A percentile compares a stretch with the other conserved stretches of the same genome.
phyloP scores from a whole-genome alignment of 164 flowering plant species.

The Aristolochia fimbriata region DNA sequence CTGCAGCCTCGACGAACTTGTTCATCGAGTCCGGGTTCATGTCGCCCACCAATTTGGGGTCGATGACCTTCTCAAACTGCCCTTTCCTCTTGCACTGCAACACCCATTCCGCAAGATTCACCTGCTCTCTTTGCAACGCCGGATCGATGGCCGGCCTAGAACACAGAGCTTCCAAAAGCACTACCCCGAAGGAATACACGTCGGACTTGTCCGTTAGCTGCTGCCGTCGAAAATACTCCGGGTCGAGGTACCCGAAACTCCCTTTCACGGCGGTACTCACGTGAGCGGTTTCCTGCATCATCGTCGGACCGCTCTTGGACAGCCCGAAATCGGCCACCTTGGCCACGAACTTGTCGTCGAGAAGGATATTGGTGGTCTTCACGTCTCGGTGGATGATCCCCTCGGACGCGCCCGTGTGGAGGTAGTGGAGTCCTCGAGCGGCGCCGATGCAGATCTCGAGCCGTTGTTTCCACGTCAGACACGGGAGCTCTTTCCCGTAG shows the following conservation, averaged over 20 bases:
- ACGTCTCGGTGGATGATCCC: slow-evolving; percentile 88
- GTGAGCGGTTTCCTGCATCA: slow-evolving; percentile 68
- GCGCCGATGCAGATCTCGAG: slow-evolving; percentile 83
- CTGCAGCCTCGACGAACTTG: slow-evolving; percentile 74
- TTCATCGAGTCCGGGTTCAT: slow-evolving; percentile 36
- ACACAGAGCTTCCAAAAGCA: slow-evolving; percentile 70
- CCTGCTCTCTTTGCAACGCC: slow-evolving; percentile 68
- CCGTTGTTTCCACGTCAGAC: slow-evolving; percentile 62
- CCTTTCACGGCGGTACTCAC: slow-evolving; percentile 95
- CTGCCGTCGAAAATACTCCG: slow-evolving; percentile 76
- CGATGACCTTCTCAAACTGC: slow-evolving; percentile 42
- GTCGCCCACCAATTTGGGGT: slow-evolving; percentile 36
- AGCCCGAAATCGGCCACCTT: slow-evolving; percentile 82
- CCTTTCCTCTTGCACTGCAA: slow-evolving; percentile 61
- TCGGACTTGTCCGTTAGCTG: slow-evolving; percentile 86
- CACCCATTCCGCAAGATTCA: slow-evolving; percentile 87
- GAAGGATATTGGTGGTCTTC: slow-evolving; percentile 81
- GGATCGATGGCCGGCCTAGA: slow-evolving; percentile 73
- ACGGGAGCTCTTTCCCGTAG: slow-evolving; percentile 38
- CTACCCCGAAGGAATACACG: slow-evolving; percentile 90
- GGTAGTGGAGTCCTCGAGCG: slow-evolving; percentile 82
- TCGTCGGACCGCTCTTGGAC: slow-evolving; percentile 52
- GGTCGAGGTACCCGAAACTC: slow-evolving; percentile 88
- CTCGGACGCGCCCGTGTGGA: slow-evolving; percentile 85
- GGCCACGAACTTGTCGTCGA: slow-evolving; percentile 71